Percentiles rank a stretch among this genome's conserved stretches.
Evolutionary conservation across 106 monocot species (phyloP).

Genomic region (Dendrobium catenatum): DNA sequence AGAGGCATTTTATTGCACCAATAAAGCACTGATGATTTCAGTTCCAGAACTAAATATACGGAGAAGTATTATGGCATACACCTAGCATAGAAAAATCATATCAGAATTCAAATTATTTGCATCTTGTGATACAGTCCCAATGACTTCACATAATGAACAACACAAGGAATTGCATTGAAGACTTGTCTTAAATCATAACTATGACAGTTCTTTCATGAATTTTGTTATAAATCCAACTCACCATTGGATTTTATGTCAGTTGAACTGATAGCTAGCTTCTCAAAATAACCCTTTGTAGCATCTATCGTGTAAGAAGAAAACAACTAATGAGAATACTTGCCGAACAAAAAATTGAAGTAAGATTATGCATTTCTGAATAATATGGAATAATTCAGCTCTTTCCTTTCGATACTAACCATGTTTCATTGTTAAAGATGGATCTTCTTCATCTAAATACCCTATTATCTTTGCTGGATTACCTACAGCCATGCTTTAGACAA

Average conservation of each 20-base stretch:
- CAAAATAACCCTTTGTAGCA: conserved; percentile 62
- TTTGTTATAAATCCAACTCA: conserved; percentile 12
- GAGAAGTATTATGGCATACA: too few species aligned
- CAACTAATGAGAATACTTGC: conserved; percentile 9
- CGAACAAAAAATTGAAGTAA: not conserved
- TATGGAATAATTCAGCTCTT: not conserved
- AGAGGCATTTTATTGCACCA: too few species aligned
- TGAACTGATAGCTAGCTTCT: conserved; percentile 32
- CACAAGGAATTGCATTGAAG: too few species aligned
- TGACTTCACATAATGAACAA: too few species aligned
- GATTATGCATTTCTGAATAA: not conserved
- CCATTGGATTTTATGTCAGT: conserved; percentile 29
- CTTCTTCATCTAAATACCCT: conserved; percentile 51
- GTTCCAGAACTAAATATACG: too few species aligned
- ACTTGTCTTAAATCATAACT: too few species aligned
- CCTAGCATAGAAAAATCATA: too few species aligned
- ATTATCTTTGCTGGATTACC: conserved; percentile 76
- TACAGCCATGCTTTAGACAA: conserved; percentile 47
- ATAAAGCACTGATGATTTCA: too few species aligned
- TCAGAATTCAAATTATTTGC: too few species aligned
- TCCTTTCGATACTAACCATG: conserved; percentile 32
- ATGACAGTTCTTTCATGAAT: not conserved
- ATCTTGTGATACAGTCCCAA: too few species aligned
- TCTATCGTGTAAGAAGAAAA: conserved; percentile 27
- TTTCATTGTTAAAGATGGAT: conserved; percentile 81